Evolutionary conservation across 768 basidiomycete species (phyloP), one percentile per base, ranked within the genome.

Genomic region (Grammothele lineata): DNA sequence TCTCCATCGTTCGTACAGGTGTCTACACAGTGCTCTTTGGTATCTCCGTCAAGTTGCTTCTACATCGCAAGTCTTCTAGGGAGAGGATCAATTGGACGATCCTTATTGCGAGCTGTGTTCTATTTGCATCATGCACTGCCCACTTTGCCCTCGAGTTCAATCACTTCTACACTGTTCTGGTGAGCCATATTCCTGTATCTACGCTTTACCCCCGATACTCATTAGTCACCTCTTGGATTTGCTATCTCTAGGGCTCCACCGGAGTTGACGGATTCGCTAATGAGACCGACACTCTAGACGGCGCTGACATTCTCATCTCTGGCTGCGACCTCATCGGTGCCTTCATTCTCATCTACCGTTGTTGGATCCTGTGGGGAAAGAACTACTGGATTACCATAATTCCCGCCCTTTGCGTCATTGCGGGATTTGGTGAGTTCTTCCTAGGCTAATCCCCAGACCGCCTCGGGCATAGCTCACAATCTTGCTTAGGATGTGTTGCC

Each of bases 401-500:
- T 6, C 45, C 50, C 27, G n/a, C 37, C 10, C 23, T 47, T 17
- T 43, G 40, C 22, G 42, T 45, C 26, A n/a, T 5, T 4, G 45
- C 40, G 8, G 50, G 50, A 3, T 51, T 47, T 33, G 43, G 50
- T 51, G 6, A 24, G 41, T 36, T n/a, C n/a, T 19, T 19, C 15
- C 9, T 19, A 36, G 7, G 17, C 7, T 36, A 7, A n/a, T n/a
- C 27, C 14, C 30, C 32, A 39, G 17, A 26, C 21, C 0, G 15
- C 30, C 37, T 38, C 3, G 37, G 70, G 15, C 62, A 64, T 15
- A 65, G 70, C 54, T 73, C 5, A 65, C 63, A 19, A 62, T 61
- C 43, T 65, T 69, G 5, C 35, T 75, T 46, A 42, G 69, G 53
- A 44, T 74, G 23, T 57, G 73, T 74, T 37, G 65, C 66, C 17